Conservation (phyloP, 495 filamentous ascomycete genomes). For the Echria macrotheca region DNA sequence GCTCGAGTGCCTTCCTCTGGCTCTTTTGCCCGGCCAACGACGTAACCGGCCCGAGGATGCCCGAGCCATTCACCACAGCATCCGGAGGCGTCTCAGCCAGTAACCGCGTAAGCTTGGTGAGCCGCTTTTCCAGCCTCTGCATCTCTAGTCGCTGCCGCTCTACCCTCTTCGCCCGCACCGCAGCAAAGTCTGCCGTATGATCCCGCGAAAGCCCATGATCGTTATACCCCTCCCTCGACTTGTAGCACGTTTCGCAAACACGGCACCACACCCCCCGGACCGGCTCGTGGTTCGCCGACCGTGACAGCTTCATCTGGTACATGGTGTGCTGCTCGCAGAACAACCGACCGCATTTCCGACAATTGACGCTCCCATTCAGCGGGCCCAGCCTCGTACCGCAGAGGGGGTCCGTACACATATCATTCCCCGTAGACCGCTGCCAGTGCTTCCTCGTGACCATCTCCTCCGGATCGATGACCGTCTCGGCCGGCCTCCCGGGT, state of each 20-base stretch:
- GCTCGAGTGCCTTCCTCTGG: constrained; percentile 75
- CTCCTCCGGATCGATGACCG: constrained; percentile 75
- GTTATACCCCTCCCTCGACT: constrained; percentile 91
- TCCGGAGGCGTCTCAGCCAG: constrained; percentile 66
- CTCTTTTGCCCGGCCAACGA: constrained; percentile 44
- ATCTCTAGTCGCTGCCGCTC: constrained; percentile 82
- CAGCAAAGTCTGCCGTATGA: constrained; percentile 62
- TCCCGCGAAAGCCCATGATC: constrained; percentile 71
- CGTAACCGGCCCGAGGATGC: constrained; percentile 28
- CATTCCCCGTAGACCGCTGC: constrained; percentile 68
- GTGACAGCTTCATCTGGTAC: constrained; percentile 98
- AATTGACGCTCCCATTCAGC: constrained; percentile 81
- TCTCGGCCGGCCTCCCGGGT: constrained; percentile 27
- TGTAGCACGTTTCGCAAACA: constrained; percentile 97
- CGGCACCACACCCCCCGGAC: constrained; percentile 89
- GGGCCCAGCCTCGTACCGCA: constrained; percentile 75
- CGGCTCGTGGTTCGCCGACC: constrained; percentile 85
- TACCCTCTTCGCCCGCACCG: constrained; percentile 65
- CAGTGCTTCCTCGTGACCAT: constrained; percentile 83
- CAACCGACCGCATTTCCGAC: constrained; percentile 81
- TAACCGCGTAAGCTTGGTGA: constrained; percentile 84
- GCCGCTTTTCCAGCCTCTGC: constrained; percentile 79
- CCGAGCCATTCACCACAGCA: constrained; percentile 25
- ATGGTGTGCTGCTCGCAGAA: constrained; percentile 99
- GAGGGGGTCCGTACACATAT: constrained; percentile 78